phyloP scores from a whole-genome alignment of 495 filamentous ascomycete species.

The Neurospora cerealis region DNA sequence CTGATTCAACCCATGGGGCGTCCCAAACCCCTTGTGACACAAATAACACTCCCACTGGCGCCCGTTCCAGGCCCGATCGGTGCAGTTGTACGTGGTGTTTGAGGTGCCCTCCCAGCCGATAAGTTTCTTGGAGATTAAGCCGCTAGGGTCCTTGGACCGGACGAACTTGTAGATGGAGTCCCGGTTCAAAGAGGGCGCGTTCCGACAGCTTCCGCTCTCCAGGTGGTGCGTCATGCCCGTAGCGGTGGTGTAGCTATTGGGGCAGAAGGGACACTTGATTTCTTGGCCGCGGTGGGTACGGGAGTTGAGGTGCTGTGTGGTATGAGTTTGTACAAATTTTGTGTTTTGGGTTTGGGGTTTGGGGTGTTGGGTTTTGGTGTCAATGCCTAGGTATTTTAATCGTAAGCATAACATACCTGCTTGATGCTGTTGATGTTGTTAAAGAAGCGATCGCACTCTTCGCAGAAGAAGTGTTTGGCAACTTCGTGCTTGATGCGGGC shows the following conservation, averaged over 20 bases:
- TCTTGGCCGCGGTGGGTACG: conserved; percentile 14
- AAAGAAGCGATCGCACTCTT: not conserved
- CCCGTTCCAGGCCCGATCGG: conserved; percentile 15
- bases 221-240: conserved; percentile 26
- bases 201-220: conserved; percentile 15
- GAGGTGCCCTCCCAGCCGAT: conserved; percentile 16
- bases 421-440: not conserved
- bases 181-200: conserved; percentile 11
- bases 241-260: conserved; percentile 12
- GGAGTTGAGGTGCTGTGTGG: conserved; percentile 20
- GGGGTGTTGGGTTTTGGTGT: not conserved
- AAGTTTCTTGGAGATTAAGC: conserved; percentile 24
- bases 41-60: conserved; percentile 21
- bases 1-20: conserved; percentile 10
- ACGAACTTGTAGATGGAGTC: conserved; percentile 23
- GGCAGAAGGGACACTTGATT: conserved; percentile 25
- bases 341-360: not conserved
- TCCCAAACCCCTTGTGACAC: conserved; percentile 16
- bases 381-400: no score
- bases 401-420: not conserved
- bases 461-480: not conserved
- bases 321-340: not conserved
- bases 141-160: conserved; percentile 19
- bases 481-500: not conserved
- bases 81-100: conserved; percentile 10